phyloP scores from a whole-genome alignment of 2,329 filamentous ascomycete genomes.

The Talaromyces sp. region DNA sequence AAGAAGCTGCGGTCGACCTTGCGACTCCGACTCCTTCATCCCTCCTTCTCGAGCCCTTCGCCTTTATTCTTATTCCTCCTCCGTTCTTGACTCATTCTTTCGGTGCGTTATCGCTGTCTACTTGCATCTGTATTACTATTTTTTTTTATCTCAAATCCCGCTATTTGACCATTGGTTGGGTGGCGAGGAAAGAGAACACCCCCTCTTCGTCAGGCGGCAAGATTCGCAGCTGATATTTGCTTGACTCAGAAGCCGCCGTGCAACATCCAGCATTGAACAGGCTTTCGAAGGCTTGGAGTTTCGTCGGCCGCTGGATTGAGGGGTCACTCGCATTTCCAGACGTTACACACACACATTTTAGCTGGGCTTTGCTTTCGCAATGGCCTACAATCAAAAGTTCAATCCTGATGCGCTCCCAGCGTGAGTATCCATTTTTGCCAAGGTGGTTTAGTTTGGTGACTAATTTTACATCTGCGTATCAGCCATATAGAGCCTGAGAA shows the following conservation, averaged over 20 bases:
- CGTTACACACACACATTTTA: background rate
- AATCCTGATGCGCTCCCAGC: conserved; percentile 93
- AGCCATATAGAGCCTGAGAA: conserved; percentile 12
- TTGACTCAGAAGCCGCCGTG: background rate
- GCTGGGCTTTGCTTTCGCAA: conserved; percentile 35
- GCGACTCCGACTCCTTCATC: background rate
- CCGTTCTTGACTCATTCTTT: background rate
- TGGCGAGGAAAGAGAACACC: background rate
- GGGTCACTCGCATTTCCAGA: background rate
- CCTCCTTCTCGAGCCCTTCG: background rate
- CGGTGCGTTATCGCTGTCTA: background rate
- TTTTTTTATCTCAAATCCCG: background rate
- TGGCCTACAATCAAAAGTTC: conserved; percentile 92
- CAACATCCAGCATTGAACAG: background rate
- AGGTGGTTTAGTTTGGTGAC: background rate
- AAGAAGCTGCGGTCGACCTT: background rate
- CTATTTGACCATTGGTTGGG: background rate
- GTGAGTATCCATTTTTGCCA: conserved; percentile 39
- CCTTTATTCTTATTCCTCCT: background rate
- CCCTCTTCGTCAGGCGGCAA: background rate
- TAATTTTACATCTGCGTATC: conserved; percentile 11
- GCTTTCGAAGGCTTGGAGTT: background rate
- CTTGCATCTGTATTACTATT: background rate
- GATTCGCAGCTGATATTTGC: background rate
- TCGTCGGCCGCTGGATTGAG: background rate